Conservation (phyloP, 1,139 yeast species). For the Kodamaea ohmeri region DNA sequence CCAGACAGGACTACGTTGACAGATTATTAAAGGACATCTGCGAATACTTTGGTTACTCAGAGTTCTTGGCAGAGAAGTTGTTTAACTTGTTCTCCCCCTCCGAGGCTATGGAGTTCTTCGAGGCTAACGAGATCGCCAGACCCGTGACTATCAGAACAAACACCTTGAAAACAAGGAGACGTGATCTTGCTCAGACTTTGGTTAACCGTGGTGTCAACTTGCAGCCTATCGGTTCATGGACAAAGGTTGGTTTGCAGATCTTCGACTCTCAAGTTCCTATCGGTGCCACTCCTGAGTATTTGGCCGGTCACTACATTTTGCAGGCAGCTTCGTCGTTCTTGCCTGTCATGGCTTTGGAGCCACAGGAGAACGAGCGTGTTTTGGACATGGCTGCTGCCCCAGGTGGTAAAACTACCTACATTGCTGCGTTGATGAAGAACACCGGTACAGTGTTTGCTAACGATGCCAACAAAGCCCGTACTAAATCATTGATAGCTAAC, state of each 20-base stretch:
- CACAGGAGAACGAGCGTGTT: slow-evolving; percentile 92
- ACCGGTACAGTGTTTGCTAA: slow-evolving; percentile 97
- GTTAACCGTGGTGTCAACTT: slow-evolving; percentile 96
- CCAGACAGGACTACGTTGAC: slow-evolving; percentile 76
- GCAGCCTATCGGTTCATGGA: slow-evolving; percentile 97
- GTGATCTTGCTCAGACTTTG: slow-evolving; percentile 92
- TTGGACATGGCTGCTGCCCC: slow-evolving; percentile 99
- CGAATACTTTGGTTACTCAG: slow-evolving; percentile 95
- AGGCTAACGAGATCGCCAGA: slow-evolving; percentile 95
- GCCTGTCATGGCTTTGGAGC: slow-evolving; percentile 96
- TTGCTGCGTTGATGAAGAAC: slow-evolving; percentile 95
- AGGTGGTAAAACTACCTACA: slow-evolving; percentile 97
- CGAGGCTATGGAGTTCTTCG: slow-evolving; percentile 97
- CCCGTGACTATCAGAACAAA: slow-evolving; percentile 97
- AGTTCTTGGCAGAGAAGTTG: slow-evolving; percentile 87
- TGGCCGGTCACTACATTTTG: slow-evolving; percentile 95
- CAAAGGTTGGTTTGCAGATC: slow-evolving; percentile 94
- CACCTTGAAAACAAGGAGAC: slow-evolving; percentile 88
- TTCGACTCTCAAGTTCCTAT: slow-evolving; percentile 98
- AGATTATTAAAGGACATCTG: slow-evolving; percentile 82
- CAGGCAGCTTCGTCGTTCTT: slow-evolving; percentile 98
- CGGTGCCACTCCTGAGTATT: slow-evolving; percentile 98
- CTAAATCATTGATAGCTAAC: slow-evolving; percentile 94
- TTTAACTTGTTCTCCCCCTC: slow-evolving; percentile 88
- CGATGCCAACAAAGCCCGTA: slow-evolving; percentile 94